phyloP scores from a whole-genome alignment of 441 rosid species.

The Arabidopsis lyrata region DNA sequence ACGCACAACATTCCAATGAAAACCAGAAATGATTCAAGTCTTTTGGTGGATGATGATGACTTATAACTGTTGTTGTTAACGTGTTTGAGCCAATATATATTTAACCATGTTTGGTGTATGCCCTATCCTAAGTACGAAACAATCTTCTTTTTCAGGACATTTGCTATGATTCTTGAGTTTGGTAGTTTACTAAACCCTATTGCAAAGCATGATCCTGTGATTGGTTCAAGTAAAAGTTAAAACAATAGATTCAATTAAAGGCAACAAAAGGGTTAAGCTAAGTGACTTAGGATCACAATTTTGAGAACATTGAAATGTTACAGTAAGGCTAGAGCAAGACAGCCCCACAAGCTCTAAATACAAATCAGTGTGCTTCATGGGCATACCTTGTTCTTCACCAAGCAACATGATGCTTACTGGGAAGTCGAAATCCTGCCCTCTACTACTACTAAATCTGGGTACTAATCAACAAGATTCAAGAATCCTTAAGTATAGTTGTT shows the following conservation, averaged over 20 bases:
- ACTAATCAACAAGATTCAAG: slow-evolving; percentile 27
- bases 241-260: neutral
- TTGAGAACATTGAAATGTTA: slow-evolving; percentile 4
- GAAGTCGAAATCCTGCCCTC: slow-evolving; percentile 20
- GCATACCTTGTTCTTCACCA: slow-evolving; percentile 14
- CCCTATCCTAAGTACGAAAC: neutral
- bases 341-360: neutral
- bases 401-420: slow-evolving; percentile 25
- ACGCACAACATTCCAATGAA: slow-evolving; percentile 23
- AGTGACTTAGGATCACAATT: neutral
- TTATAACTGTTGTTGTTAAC: slow-evolving; percentile 17
- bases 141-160: neutral
- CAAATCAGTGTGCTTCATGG: neutral
- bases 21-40: slow-evolving; percentile 28
- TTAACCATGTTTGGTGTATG: slow-evolving; percentile 19
- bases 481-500: slow-evolving; percentile 13
- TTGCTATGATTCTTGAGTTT: neutral
- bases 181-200: neutral
- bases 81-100: slow-evolving; percentile 9
- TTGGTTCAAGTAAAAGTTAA: slow-evolving; percentile 1
- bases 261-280: slow-evolving; percentile 12
- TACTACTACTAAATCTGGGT: slow-evolving; percentile 24
- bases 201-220: neutral
- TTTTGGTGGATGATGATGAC: slow-evolving; percentile 7
- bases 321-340: slow-evolving; percentile 7